Percentiles rank a stretch among this genome's conserved stretches.
These are phyloP conservation scores for Emmonsiellopsis sp. DNA, from an alignment of 2,329 filamentous ascomycete species.

Conservation along the genomic window DNA sequence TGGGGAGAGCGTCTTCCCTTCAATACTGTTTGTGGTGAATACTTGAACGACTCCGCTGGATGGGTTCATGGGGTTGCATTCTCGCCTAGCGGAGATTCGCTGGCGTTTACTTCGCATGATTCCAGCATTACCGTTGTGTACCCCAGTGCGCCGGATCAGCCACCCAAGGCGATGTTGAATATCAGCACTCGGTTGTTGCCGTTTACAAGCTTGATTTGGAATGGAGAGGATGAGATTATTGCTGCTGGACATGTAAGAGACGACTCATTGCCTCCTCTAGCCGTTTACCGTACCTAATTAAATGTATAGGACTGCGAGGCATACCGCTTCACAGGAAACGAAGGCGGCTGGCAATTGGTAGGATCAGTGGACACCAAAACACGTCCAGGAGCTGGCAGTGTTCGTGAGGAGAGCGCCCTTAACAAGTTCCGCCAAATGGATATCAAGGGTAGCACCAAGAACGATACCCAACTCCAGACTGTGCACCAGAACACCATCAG, in stretches of 20 bases:
- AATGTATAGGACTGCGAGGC: conserved; percentile 59
- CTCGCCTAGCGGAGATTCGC: conserved; percentile 82
- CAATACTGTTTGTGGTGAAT: conserved; percentile 97
- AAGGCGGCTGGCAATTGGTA: conserved; percentile 71
- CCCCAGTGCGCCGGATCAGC: conserved; percentile 80
- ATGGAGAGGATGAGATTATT: conserved; percentile 82
- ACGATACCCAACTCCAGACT: conserved; percentile 90
- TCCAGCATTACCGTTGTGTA: conserved; percentile 96
- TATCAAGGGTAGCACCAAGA: conserved; percentile 82
- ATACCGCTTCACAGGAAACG: conserved; percentile 74
- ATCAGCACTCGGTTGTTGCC: conserved; percentile 84
- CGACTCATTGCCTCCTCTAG: neutral
- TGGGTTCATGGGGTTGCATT: conserved; percentile 95
- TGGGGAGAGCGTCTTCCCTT: conserved; percentile 97
- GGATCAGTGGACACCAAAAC: conserved; percentile 73
- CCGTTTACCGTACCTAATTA: neutral
- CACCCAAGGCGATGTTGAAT: conserved; percentile 81
- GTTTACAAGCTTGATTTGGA: conserved; percentile 91
- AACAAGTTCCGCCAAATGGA: conserved; percentile 99
- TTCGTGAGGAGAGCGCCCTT: conserved; percentile 79
- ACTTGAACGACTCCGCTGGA: conserved; percentile 86
- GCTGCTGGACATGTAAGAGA: conserved; percentile 70
- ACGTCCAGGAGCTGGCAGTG: conserved; percentile 48
- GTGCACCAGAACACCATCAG: conserved; percentile 95
- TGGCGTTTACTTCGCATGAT: conserved; percentile 91